Conservation (phyloP, 495 filamentous ascomycete genomes). For the Penicillium robsamsonii region DNA sequence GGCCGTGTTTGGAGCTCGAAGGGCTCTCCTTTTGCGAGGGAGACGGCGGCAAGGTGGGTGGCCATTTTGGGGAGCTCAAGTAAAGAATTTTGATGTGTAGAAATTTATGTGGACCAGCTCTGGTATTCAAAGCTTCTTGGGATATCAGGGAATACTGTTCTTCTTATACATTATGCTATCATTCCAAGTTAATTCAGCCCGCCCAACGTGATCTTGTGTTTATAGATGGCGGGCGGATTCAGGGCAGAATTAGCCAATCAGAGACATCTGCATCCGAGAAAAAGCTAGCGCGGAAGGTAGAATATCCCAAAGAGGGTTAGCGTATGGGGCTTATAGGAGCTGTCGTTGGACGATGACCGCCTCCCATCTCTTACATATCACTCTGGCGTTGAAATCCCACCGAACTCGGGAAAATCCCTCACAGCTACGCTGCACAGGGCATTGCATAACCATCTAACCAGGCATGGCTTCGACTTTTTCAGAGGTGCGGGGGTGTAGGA, state of each 20-base stretch:
- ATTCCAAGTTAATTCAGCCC: constrained; percentile 37
- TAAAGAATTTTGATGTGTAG: neutral
- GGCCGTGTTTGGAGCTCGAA: constrained; percentile 34
- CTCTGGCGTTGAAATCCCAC: neutral
- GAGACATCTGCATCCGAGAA: neutral
- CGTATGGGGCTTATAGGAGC: neutral
- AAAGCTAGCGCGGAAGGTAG: neutral
- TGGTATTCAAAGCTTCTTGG: neutral
- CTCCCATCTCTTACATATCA: too few relatives aligned
- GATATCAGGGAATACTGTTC: constrained; percentile 9
- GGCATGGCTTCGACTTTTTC: neutral
- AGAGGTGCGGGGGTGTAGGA: neutral
- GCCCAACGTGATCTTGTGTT: neutral
- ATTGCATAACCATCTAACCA: neutral
- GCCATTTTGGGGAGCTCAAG: constrained; percentile 24
- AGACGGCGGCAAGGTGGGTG: constrained; percentile 45
- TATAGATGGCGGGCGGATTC: neutral
- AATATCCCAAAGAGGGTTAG: neutral
- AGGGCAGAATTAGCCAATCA: neutral
- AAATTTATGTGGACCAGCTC: neutral
- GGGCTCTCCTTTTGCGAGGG: constrained; percentile 29
- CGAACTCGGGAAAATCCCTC: neutral
- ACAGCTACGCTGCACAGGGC: neutral
- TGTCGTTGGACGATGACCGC: neutral
- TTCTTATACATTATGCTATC: constrained; percentile 20